A percentile compares a stretch with the other conserved stretches of the same genome.
These are phyloP conservation scores for Malassezia japonica DNA, from an alignment of 1,284 basidiomycete species.

Conservation along the genomic window DNA sequence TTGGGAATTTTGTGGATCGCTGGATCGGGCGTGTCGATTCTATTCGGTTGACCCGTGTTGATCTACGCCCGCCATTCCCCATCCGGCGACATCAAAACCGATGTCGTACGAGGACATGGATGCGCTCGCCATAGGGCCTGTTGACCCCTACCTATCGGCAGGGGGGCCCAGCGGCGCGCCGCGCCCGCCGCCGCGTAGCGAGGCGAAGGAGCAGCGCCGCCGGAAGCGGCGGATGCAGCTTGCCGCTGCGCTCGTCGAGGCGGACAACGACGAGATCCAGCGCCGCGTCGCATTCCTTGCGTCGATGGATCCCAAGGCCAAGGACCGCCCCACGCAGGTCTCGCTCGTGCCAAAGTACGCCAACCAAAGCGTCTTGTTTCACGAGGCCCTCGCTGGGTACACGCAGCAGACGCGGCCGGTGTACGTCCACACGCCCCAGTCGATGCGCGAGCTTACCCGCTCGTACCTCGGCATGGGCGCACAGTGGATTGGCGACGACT, in stretches of 20 bases:
- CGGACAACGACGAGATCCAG: constrained; percentile 40
- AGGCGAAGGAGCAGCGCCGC: neutral
- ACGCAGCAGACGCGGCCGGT: neutral
- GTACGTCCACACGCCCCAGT: constrained; percentile 4
- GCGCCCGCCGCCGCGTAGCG: no score
- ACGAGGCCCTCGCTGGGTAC: neutral
- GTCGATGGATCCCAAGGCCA: neutral
- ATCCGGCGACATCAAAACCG: no score
- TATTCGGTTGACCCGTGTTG: no score
- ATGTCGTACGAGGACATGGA: neutral
- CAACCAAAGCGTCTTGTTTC: constrained; percentile 11
- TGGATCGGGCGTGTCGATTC: no score
- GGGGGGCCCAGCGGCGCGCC: no score
- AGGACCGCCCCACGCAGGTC: neutral
- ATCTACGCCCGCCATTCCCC: no score
- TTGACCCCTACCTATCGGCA: neutral
- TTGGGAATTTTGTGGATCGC: no score
- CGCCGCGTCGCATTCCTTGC: constrained; percentile 21
- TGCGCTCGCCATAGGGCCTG: neutral
- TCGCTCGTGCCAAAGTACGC: neutral
- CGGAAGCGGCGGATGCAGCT: constrained; percentile 23
- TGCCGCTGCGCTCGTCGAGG: constrained; percentile 44
- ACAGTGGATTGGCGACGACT: neutral
- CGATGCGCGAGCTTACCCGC: constrained; percentile 8
- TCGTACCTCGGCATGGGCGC: constrained; percentile 1